Conservation (phyloP, 2,329 filamentous ascomycete genomes). For the Diaporthe aspalathi region DNA sequence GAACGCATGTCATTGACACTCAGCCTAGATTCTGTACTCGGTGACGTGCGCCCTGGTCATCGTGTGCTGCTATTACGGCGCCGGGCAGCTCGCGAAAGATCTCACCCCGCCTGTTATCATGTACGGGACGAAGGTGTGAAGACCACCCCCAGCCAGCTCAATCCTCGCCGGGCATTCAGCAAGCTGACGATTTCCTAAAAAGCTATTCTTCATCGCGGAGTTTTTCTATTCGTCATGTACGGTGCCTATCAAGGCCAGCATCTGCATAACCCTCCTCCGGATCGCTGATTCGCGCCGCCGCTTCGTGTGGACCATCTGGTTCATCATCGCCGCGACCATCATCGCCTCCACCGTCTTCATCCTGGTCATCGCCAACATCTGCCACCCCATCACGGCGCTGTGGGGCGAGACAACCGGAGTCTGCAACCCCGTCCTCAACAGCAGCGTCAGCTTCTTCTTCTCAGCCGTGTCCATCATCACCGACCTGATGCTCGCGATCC, state of each 20-base stretch:
- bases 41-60: conserved; percentile 45
- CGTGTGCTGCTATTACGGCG: conserved; percentile 45
- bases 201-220: conserved; percentile 53
- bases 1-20: conserved; percentile 20
- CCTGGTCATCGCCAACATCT: conserved; percentile 46
- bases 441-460: conserved; percentile 49
- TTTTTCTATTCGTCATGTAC: conserved; percentile 52
- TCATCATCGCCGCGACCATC: conserved; percentile 42
- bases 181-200: conserved; percentile 37
- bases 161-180: no score
- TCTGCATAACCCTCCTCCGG: conserved; percentile 47
- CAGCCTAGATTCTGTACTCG: conserved; percentile 44
- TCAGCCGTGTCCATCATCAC: conserved; percentile 51
- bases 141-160: background rate
- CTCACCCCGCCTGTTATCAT: conserved; percentile 40
- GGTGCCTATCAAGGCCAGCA: conserved; percentile 46
- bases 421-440: conserved; percentile 47
- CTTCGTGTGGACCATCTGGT: conserved; percentile 45
- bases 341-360: conserved; percentile 46
- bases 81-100: conserved; percentile 42
- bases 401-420: conserved; percentile 46
- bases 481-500: conserved; percentile 49
- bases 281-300: conserved; percentile 46
- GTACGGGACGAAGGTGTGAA: conserved; percentile 36
- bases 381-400: conserved; percentile 47